Percentiles rank a stretch among this genome's conserved stretches.
These are phyloP conservation scores for Pestalotiopsis sp. DNA, from an alignment of 2,329 filamentous ascomycete genomes.

Conservation along the genomic window DNA sequence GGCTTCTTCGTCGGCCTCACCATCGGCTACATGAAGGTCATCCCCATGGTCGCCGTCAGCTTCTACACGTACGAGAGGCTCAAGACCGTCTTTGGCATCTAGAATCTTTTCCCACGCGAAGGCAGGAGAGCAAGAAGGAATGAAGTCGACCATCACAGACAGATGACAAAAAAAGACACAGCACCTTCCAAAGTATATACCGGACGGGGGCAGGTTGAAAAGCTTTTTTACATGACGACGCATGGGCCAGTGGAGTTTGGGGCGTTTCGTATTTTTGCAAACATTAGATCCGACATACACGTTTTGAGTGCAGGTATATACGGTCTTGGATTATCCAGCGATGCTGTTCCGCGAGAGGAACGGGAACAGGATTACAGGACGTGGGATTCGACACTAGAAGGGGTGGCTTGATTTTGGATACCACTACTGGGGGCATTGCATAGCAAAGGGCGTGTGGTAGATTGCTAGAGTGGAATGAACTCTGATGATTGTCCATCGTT, in stretches of 20 bases:
- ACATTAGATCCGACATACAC: too few species aligned
- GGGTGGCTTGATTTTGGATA: not conserved
- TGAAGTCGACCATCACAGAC: not conserved
- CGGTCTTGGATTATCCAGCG: too few species aligned
- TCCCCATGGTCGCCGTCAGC: slow-evolving; percentile 80
- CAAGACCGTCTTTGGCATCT: slow-evolving; percentile 69
- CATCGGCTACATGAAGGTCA: slow-evolving; percentile 93
- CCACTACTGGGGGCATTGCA: not conserved
- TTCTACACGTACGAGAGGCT: slow-evolving; percentile 69
- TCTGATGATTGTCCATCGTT: not conserved
- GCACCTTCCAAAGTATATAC: not conserved
- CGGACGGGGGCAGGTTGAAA: not conserved
- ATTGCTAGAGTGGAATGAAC: not conserved
- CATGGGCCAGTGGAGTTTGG: not conserved
- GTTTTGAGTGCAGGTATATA: too few species aligned
- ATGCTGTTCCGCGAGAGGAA: not conserved
- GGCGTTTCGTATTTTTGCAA: not conserved
- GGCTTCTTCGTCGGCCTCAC: slow-evolving; percentile 93
- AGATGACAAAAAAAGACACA: not conserved
- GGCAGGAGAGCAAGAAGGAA: too few species aligned
- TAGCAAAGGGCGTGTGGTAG: not conserved
- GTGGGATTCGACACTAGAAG: not conserved
- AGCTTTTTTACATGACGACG: not conserved
- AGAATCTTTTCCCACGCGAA: slow-evolving; percentile 17
- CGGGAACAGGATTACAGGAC: not conserved